Conservation (phyloP, 139 green algal species). For the Coelastrella sp. region DNA sequence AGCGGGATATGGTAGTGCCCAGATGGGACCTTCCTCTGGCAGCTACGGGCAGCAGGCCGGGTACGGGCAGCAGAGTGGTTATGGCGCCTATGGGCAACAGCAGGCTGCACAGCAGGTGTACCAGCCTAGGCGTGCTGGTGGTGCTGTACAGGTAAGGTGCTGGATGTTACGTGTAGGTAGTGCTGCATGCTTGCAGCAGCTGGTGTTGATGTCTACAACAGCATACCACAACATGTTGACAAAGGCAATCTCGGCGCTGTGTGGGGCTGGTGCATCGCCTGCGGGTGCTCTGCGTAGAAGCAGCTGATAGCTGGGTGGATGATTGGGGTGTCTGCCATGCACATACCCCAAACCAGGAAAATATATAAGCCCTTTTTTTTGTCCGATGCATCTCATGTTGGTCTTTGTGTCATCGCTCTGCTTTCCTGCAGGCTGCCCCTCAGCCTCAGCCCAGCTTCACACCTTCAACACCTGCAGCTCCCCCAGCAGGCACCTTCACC, state of each 20-base stretch:
- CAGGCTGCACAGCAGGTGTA: constrained; percentile 33
- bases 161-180: background rate
- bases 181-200: background rate
- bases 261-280: too few species aligned
- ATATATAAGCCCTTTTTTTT: too few species aligned
- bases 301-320: too few species aligned
- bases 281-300: too few species aligned
- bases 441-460: constrained; percentile 27
- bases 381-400: too few species aligned
- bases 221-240: too few species aligned
- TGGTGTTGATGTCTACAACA: too few species aligned
- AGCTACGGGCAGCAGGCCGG: constrained; percentile 31
- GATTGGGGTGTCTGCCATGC: too few species aligned
- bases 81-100: constrained; percentile 48
- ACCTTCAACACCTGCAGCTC: background rate
- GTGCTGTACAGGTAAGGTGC: background rate
- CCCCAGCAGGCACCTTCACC: background rate
- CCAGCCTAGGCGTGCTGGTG: constrained; percentile 22
- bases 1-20: background rate
- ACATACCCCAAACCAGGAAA: too few species aligned
- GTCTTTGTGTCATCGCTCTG: background rate
- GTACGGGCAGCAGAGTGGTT: constrained; percentile 40
- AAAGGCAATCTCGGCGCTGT: too few species aligned
- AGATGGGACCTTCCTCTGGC: background rate
- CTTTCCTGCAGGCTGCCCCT: constrained; percentile 10